Evolutionary conservation across 2,329 filamentous ascomycete species (phyloP), one percentile per base, ranked within the genome.

Genomic region (Xylaria digitata): DNA sequence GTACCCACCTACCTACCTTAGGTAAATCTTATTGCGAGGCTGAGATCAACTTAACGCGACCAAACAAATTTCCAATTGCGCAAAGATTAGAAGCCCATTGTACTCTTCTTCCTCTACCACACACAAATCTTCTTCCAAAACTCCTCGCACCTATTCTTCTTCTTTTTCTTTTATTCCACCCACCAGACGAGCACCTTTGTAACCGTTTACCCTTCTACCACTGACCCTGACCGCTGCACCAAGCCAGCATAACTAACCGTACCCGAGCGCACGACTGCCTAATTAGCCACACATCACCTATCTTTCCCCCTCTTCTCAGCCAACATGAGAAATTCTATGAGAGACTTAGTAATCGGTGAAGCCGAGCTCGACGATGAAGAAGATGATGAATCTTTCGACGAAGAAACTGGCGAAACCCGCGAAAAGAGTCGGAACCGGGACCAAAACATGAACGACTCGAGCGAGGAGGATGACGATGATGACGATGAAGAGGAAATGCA

Each of bases 401-500:
- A 94, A 71, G 92, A 93, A 69, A 89, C 86, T 30, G 91, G 89
- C 59, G 86, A 91, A 73, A 79, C 82, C 53, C 82, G 81, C 52
- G 72, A 79, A 59, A 82, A 83, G 76, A 79, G 83, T 66, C 78
- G 81, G 68, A 72, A 75, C n/a, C 75, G 76, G 40, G 80, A 81
- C 53, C 81, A 79, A 42, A 81, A 83, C 55, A 80, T 93, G 61
- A 90, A 95, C 75, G 94, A 97, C 80, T 97, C 93, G 0, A 96
- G 92, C 74, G 94, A 97, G 73, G 94, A 97, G 76, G 94, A 96
- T 70, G 93, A 97, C 40, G 93, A 96, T 61, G 93, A 97, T 66
- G 94, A 97, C 65, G 94, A 97, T 72, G 92, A 94, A 76, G 94
- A 96, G 77, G 93, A 93, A 74, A 90, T 89, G 70, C 87, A 89